These are phyloP conservation scores for Corymbia calophylla DNA, from an alignment of 441 rosid species.

Conservation along the genomic window DNA sequence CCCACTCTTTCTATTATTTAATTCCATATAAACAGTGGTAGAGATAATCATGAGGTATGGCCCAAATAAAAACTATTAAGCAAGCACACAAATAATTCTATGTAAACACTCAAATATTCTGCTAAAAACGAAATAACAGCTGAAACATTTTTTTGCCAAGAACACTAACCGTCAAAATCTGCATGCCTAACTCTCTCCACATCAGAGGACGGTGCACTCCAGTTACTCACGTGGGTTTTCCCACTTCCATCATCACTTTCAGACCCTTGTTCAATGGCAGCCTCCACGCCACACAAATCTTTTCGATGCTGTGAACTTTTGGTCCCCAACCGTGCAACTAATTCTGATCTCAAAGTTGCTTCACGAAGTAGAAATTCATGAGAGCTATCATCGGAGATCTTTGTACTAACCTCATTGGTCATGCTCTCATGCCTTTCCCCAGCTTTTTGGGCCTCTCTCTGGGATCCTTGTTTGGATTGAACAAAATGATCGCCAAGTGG, in stretches of 20 bases:
- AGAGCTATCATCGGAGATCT: constrained; percentile 16
- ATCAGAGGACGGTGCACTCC: constrained; percentile 33
- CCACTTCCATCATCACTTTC: constrained; percentile 59
- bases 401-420: constrained; percentile 6
- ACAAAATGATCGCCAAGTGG: constrained; percentile 37
- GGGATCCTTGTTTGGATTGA: constrained; percentile 24
- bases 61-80: background rate
- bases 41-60: background rate
- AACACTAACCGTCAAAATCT: constrained; percentile 44
- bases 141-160: background rate
- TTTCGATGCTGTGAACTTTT: constrained; percentile 38
- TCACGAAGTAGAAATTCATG: constrained; percentile 66
- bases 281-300: constrained; percentile 26
- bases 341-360: constrained; percentile 77
- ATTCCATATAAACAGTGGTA: background rate
- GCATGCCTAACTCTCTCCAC: constrained; percentile 30
- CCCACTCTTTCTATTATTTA: background rate
- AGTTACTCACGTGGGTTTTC: constrained; percentile 45
- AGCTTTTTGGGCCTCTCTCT: constrained; percentile 23
- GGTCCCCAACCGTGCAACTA: constrained; percentile 59
- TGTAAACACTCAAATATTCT: background rate
- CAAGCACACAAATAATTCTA: background rate
- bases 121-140: background rate
- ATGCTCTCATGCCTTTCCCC: constrained; percentile 18
- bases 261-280: constrained; percentile 38